Percentiles rank a stretch among this genome's conserved stretches.
phyloP scores from a whole-genome alignment of 768 basidiomycete species.

The Russula ochroleuca region DNA sequence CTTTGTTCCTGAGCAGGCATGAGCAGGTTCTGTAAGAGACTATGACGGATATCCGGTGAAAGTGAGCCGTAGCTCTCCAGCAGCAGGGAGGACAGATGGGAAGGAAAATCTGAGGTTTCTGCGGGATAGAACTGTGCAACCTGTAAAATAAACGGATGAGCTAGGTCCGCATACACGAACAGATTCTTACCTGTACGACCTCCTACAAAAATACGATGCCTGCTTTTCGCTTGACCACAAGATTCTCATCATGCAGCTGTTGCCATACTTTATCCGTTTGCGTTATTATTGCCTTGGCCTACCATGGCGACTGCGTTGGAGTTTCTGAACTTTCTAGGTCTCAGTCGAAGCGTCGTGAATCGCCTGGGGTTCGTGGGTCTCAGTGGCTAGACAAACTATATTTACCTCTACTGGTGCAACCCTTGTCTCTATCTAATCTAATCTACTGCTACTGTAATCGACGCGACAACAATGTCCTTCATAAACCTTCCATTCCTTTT shows the following conservation, averaged over 20 bases:
- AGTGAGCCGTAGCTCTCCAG: slow-evolving; percentile 73
- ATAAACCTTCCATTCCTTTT: too few relatives aligned
- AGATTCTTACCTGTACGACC: slow-evolving; percentile 68
- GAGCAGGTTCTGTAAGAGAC: slow-evolving; percentile 85
- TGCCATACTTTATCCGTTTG: too few relatives aligned
- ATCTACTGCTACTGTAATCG: too few relatives aligned
- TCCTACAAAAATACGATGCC: slow-evolving; percentile 81
- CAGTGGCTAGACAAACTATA: too few relatives aligned
- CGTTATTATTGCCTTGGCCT: too few relatives aligned
- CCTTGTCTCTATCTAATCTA: too few relatives aligned
- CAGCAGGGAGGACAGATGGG: slow-evolving; percentile 71
- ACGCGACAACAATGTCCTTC: too few relatives aligned
- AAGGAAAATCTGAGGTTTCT: slow-evolving; percentile 82
- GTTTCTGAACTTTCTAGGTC: too few relatives aligned
- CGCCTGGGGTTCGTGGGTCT: too few relatives aligned
- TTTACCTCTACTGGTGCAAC: too few relatives aligned
- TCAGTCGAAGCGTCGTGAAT: too few relatives aligned
- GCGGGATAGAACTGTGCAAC: slow-evolving; percentile 92
- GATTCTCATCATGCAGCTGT: slow-evolving; percentile 93
- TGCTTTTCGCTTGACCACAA: slow-evolving; percentile 97
- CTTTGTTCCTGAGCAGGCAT: slow-evolving; percentile 91
- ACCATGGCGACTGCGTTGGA: too few relatives aligned
- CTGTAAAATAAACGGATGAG: slow-evolving; percentile 34
- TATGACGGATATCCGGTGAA: slow-evolving; percentile 76
- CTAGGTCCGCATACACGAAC: not conserved